A percentile compares a stretch with the other conserved stretches of the same genome.
Evolutionary conservation across 129 eudicot species (phyloP).

Genomic region (Artemisia annua): DNA sequence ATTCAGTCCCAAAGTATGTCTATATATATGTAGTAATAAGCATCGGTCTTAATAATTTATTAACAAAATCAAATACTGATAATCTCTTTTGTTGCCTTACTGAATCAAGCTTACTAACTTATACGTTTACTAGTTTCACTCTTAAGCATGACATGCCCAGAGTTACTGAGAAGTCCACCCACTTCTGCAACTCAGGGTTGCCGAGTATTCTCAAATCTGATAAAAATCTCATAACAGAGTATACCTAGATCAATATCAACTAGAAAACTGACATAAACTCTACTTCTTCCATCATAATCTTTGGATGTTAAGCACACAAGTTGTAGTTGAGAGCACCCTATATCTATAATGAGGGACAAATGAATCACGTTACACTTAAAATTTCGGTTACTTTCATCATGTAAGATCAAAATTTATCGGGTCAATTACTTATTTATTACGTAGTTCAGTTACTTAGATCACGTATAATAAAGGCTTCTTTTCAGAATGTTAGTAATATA

Average conservation of each 20-base stretch:
- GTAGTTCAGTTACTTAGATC: too few relatives aligned
- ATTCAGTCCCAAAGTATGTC: background rate
- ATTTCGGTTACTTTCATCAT: too few relatives aligned
- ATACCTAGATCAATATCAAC: background rate
- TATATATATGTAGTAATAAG: background rate
- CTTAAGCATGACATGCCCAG: background rate
- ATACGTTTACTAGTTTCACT: background rate
- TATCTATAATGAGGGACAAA: background rate
- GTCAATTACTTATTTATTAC: too few relatives aligned
- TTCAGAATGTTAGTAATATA: too few relatives aligned
- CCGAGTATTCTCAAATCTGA: background rate
- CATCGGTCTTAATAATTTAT: background rate
- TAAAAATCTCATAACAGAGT: background rate
- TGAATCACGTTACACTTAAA: too few relatives aligned
- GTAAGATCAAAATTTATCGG: too few relatives aligned
- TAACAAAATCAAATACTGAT: background rate
- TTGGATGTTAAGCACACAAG: background rate
- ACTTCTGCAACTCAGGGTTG: background rate
- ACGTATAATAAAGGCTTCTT: too few relatives aligned
- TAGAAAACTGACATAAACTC: background rate
- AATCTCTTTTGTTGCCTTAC: background rate
- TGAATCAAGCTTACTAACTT: background rate
- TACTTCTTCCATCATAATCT: background rate
- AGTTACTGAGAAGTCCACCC: background rate
- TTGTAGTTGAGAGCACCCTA: slow-evolving; percentile 9